Evolutionary conservation across 1,139 yeast species (phyloP), one percentile per base, ranked within the genome.

Genomic region (Saccharomyces uvarum): DNA sequence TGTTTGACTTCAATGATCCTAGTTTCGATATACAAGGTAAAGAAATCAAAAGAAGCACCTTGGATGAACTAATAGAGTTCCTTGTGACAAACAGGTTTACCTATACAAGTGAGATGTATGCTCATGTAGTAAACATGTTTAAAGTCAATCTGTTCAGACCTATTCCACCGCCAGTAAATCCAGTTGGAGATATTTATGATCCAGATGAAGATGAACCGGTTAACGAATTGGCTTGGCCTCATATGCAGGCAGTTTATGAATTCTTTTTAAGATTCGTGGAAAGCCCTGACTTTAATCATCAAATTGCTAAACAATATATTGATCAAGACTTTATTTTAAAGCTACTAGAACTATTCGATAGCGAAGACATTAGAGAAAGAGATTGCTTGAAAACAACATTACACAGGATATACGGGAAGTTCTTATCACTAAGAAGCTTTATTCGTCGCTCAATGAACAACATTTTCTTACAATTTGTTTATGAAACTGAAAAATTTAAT

Each of bases 201-300:
- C 99, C 99, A 0, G 99, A 93, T 74, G 99, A 93, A 73, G 99
- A 93, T 73, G 99, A 93, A 72, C 98, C 98, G 1, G 96, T 93
- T 47, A 83, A 84, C 66, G 99, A 95, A 69, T 82, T 93, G 58
- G 93, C 98, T 4, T 93, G 99, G 99, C 97, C 99, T 3, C 99
- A 93, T 70, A 93, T 95, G 97, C 96, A 89, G 72, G 82, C 91
- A 48, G 96, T 91, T 48, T 93, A 95, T 73, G 98, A 93, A 70
- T 89, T 93, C 67, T 93, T 93, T 69, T 75, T 95, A 59, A 77
- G 97, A 65, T 93, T 93, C 72, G 86, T 93, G 59, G 99, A 93
- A 72, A 84, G 93, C 60, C 95, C 96, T 3, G 98, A 91, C 72
- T 93, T 95, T 70, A 89, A 89, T 67, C 97, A 91, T 66, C 90